Conservation (phyloP, 306 rosid genomes). For the Geum urbanum region DNA sequence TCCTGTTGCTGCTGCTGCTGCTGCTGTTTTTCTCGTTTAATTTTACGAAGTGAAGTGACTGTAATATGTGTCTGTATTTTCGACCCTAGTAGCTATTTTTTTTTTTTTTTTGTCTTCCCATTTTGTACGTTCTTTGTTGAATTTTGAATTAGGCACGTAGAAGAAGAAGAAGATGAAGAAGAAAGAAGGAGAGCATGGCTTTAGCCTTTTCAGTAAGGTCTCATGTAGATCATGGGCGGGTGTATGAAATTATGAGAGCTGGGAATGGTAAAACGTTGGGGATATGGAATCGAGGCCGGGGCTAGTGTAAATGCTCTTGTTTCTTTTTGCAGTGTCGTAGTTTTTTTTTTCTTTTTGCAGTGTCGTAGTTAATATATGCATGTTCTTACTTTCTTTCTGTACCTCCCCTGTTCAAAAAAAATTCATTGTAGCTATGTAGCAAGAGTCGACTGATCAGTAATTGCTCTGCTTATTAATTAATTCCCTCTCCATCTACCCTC, state of each 20-base stretch:
- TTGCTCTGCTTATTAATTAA: constrained; percentile 20
- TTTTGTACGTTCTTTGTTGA: constrained; percentile 21
- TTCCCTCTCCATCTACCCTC: constrained; percentile 22
- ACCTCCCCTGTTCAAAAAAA: constrained; percentile 25
- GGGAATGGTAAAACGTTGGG: not conserved
- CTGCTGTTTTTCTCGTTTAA: not conserved
- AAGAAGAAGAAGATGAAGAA: not conserved
- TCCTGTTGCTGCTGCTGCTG: not conserved
- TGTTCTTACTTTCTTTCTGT: constrained; percentile 13
- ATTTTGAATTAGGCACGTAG: not conserved
- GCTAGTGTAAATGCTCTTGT: constrained; percentile 67
- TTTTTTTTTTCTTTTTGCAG: constrained; percentile 35
- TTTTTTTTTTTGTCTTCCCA: not conserved
- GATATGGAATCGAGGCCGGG: constrained; percentile 22
- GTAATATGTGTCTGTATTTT: constrained; percentile 22
- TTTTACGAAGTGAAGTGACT: constrained; percentile 14
- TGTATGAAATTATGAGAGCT: constrained; percentile 23
- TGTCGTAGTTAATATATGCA: constrained; percentile 3
- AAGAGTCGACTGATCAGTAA: constrained; percentile 21
- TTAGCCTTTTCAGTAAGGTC: constrained; percentile 55
- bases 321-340: constrained; percentile 30
- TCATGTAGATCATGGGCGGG: constrained; percentile 20
- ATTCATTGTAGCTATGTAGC: constrained; percentile 6
- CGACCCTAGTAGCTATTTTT: not conserved
- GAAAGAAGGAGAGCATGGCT: constrained; percentile 61